A percentile compares a stretch with the other conserved stretches of the same genome.
Evolutionary conservation across 2,329 filamentous ascomycete genomes (phyloP).

Genomic region (Diplodia sapinea): DNA sequence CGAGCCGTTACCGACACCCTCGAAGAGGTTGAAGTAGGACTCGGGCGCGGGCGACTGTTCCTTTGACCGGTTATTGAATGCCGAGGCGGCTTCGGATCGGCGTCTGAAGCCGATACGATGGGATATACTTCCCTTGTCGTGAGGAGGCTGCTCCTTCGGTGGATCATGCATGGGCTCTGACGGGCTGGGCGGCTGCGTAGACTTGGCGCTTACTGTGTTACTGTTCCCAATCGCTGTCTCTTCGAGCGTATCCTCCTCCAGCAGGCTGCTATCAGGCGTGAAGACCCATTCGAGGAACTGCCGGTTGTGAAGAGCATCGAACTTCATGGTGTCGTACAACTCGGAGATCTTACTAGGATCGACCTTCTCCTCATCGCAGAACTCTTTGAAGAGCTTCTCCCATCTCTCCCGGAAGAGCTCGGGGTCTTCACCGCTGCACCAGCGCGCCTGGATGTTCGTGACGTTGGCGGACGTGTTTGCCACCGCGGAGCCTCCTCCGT

Average conservation of each 20-base stretch:
- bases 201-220: constrained; percentile 39
- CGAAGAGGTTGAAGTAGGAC: constrained; percentile 89
- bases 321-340: constrained; percentile 99
- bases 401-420: constrained; percentile 94
- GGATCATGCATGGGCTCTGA: constrained; percentile 40
- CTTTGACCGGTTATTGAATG: constrained; percentile 33
- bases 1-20: constrained; percentile 63
- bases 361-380: constrained; percentile 95
- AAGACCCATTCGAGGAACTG: constrained; percentile 98
- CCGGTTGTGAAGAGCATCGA: constrained; percentile 94
- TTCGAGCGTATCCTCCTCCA: constrained; percentile 63
- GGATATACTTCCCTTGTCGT: constrained; percentile 48
- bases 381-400: constrained; percentile 98
- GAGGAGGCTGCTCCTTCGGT: constrained; percentile 29
- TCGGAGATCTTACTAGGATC: constrained; percentile 99
- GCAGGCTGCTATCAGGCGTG: constrained; percentile 78
- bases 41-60: constrained; percentile 42
- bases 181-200: constrained; percentile 38
- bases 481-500: constrained; percentile 40
- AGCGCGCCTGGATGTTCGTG: constrained; percentile 77
- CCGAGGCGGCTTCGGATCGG: constrained; percentile 51
- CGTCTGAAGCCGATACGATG: constrained; percentile 61
- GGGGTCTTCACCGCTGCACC: constrained; percentile 95
- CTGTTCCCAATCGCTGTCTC: constrained; percentile 53
- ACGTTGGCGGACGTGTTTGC: constrained; percentile 40